Conservation (phyloP, 345 rosid genomes). For the Boechera divaricarpa region DNA sequence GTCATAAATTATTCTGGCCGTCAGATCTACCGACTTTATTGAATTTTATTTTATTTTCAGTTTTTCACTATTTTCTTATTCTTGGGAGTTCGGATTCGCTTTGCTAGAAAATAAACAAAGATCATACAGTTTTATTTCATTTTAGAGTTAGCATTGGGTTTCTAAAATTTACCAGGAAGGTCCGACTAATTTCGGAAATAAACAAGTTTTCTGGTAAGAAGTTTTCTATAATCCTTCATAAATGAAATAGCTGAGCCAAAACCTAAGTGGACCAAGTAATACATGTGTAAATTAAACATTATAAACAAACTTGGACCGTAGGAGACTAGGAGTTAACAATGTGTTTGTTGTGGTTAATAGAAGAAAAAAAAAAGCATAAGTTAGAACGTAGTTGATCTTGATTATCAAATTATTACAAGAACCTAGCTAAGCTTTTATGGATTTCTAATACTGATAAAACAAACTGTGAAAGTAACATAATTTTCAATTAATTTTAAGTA, state of each 20-base stretch:
- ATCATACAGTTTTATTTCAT: not conserved
- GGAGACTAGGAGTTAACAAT: too few species aligned
- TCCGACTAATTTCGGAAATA: too few species aligned
- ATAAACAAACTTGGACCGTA: too few species aligned
- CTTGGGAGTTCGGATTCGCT: not conserved
- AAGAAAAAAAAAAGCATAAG: not conserved
- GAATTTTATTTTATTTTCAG: not conserved
- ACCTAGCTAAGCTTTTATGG: not conserved
- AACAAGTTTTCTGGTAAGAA: too few species aligned
- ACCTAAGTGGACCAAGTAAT: too few species aligned
- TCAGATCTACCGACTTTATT: conserved; percentile 41
- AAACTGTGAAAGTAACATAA: not conserved
- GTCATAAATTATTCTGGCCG: conserved; percentile 39
- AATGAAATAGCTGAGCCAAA: too few species aligned
- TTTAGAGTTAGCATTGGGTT: too few species aligned
- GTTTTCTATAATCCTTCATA: too few species aligned
- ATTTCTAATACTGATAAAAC: not conserved
- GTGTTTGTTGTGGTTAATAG: too few species aligned
- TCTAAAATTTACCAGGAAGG: too few species aligned
- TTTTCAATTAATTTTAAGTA: too few species aligned
- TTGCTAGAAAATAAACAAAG: not conserved
- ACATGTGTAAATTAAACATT: too few species aligned
- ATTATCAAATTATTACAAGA: not conserved
- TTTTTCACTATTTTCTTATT: conserved; percentile 8
- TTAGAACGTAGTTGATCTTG: not conserved